These are phyloP conservation scores for Casaregolazyma lundiana DNA, from an alignment of 1,139 yeast genomes.

Conservation along the genomic window DNA sequence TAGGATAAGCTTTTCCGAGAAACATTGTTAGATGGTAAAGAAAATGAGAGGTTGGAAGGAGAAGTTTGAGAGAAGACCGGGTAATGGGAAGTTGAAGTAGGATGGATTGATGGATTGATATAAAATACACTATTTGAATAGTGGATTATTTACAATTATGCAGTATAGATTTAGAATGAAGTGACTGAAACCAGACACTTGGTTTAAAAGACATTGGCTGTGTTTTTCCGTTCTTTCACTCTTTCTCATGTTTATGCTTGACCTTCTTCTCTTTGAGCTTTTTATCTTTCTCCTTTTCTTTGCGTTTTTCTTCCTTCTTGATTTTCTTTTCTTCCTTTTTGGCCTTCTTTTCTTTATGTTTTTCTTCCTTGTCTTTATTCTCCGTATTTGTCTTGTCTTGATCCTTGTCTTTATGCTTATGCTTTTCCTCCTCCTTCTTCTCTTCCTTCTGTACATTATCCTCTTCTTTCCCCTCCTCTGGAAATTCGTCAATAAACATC, in stretches of 20 bases:
- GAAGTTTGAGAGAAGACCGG: slow-evolving; percentile 1
- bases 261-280: slow-evolving; percentile 33
- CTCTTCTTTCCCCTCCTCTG: slow-evolving; percentile 9
- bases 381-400: slow-evolving; percentile 32
- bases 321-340: slow-evolving; percentile 17
- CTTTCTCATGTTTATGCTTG: slow-evolving; percentile 28
- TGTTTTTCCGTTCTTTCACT: slow-evolving; percentile 18
- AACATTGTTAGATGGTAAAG: slow-evolving; percentile 8
- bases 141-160: background rate
- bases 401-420: slow-evolving; percentile 29
- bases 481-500: slow-evolving; percentile 26
- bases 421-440: slow-evolving; percentile 16
- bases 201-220: slow-evolving; percentile 3
- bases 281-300: slow-evolving; percentile 29
- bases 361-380: slow-evolving; percentile 31
- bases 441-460: slow-evolving; percentile 13
- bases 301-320: slow-evolving; percentile 13
- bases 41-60: slow-evolving; percentile 1
- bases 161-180: background rate
- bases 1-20: slow-evolving; percentile 34
- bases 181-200: background rate
- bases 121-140: background rate
- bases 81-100: background rate
- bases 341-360: slow-evolving; percentile 7
- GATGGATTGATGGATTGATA: background rate